Conservation (phyloP, 1,284 basidiomycete genomes). For the Vanrija humicola region DNA sequence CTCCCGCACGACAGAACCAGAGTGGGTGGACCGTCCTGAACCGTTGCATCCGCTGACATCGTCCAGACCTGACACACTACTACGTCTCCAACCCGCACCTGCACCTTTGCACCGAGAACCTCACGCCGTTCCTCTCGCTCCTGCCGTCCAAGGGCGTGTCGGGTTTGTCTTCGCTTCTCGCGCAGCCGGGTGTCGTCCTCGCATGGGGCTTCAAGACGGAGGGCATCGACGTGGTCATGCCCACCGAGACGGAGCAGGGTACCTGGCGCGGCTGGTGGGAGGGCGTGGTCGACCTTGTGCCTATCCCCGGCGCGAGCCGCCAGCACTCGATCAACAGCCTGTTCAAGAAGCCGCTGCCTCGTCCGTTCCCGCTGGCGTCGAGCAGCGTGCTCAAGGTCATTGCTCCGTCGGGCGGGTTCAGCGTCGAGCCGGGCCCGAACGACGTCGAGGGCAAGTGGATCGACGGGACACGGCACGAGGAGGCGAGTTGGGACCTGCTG, state of each 20-base stretch:
- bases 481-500: constrained; percentile 35
- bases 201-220: constrained; percentile 66
- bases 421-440: constrained; percentile 10
- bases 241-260: constrained; percentile 18
- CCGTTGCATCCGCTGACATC: background rate
- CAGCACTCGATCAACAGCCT: constrained; percentile 69
- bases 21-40: constrained; percentile 1
- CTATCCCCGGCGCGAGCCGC: constrained; percentile 58
- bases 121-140: constrained; percentile 91
- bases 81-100: constrained; percentile 65
- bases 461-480: constrained; percentile 29
- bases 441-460: constrained; percentile 20
- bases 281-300: constrained; percentile 73
- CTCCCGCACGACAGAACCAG: constrained; percentile 46
- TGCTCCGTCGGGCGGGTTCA: constrained; percentile 14
- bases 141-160: constrained; percentile 89
- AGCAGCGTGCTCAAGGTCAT: constrained; percentile 46
- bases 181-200: constrained; percentile 84
- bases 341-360: constrained; percentile 65
- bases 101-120: constrained; percentile 91
- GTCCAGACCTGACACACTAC: constrained; percentile 30
- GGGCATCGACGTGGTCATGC: constrained; percentile 45
- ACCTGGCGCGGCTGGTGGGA: constrained; percentile 73
- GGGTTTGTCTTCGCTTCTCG: constrained; percentile 78
- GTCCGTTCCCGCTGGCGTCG: constrained; percentile 57